Evolutionary conservation across 345 rosid genomes (phyloP).

Genomic region (Euphorbia lathyris): DNA sequence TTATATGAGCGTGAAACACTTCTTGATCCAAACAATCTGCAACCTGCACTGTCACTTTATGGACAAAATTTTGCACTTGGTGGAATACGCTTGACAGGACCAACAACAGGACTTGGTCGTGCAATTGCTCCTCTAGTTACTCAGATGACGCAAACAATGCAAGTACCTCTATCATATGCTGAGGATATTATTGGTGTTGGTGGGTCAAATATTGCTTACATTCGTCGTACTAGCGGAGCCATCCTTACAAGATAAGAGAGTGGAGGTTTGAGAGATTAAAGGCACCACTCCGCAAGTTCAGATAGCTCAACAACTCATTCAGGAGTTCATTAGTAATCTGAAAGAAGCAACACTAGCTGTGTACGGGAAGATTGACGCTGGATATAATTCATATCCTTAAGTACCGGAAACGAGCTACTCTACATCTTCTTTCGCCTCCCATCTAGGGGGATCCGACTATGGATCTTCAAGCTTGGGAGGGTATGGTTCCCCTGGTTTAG

Average conservation of each 20-base stretch:
- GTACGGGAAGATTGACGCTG: too few relatives aligned
- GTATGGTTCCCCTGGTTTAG: too few relatives aligned
- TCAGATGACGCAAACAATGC: slow-evolving; percentile 34
- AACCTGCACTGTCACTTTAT: slow-evolving; percentile 26
- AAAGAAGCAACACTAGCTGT: slow-evolving; percentile 30
- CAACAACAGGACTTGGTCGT: too few relatives aligned
- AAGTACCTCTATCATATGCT: slow-evolving; percentile 36
- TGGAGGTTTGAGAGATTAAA: slow-evolving; percentile 30
- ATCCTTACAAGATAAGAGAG: slow-evolving; percentile 29
- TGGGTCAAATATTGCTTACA: slow-evolving; percentile 37
- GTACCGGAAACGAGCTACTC: too few relatives aligned
- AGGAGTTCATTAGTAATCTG: slow-evolving; percentile 28
- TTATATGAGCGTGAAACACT: too few relatives aligned
- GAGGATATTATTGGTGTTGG: slow-evolving; percentile 36
- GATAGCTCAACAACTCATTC: slow-evolving; percentile 36
- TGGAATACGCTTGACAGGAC: slow-evolving; percentile 33
- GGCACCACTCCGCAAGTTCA: slow-evolving; percentile 36
- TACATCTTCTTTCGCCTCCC: too few relatives aligned
- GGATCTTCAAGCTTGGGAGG: too few relatives aligned
- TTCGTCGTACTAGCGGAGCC: slow-evolving; percentile 35
- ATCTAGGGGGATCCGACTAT: too few relatives aligned
- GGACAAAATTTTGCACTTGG: slow-evolving; percentile 27
- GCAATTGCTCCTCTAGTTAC: slow-evolving; percentile 33
- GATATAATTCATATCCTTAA: too few relatives aligned
- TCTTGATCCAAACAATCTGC: too few relatives aligned